These are phyloP conservation scores for Serendipita indica DNA, from an alignment of 768 basidiomycete species.

Conservation along the genomic window DNA sequence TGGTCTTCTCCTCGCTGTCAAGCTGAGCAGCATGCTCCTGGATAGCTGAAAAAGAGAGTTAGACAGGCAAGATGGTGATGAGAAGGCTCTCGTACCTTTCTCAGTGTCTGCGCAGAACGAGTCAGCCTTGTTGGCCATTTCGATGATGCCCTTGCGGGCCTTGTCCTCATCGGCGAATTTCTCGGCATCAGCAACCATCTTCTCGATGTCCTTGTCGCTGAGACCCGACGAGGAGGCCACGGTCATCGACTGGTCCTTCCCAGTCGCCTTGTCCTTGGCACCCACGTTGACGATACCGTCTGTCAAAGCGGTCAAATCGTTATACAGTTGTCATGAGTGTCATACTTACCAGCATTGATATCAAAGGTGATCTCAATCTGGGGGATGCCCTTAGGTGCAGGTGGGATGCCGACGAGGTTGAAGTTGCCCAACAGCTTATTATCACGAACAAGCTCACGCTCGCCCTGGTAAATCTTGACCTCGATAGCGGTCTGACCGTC, in stretches of 20 bases:
- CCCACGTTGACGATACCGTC: conserved; percentile 96
- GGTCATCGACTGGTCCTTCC: conserved; percentile 89
- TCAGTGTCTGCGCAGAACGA: conserved; percentile 89
- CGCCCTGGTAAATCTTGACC: conserved; percentile 99
- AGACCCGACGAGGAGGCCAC: conserved; percentile 96
- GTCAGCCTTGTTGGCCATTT: conserved; percentile 94
- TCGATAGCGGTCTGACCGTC: conserved; percentile 99
- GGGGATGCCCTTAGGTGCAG: conserved; percentile 67
- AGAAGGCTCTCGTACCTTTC: conserved; percentile 57
- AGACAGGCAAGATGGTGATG: not conserved
- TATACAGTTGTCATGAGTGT: not conserved
- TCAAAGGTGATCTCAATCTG: conserved; percentile 88
- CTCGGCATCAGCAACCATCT: conserved; percentile 92
- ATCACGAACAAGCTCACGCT: conserved; percentile 95
- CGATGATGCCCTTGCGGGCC: conserved; percentile 71
- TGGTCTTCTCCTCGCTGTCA: conserved; percentile 82
- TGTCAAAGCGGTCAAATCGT: conserved; percentile 19
- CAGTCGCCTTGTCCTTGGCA: conserved; percentile 87
- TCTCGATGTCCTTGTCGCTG: conserved; percentile 90
- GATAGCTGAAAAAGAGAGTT: conserved; percentile 43
- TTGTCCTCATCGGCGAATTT: conserved; percentile 89
- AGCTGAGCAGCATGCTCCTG: conserved; percentile 96
- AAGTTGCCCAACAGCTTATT: conserved; percentile 99
- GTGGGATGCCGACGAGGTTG: conserved; percentile 96
- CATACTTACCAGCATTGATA: conserved; percentile 72